A percentile compares a stretch with the other conserved stretches of the same genome.
These are phyloP conservation scores for Trametes cinnabarina DNA, from an alignment of 768 basidiomycete genomes.

Conservation along the genomic window DNA sequence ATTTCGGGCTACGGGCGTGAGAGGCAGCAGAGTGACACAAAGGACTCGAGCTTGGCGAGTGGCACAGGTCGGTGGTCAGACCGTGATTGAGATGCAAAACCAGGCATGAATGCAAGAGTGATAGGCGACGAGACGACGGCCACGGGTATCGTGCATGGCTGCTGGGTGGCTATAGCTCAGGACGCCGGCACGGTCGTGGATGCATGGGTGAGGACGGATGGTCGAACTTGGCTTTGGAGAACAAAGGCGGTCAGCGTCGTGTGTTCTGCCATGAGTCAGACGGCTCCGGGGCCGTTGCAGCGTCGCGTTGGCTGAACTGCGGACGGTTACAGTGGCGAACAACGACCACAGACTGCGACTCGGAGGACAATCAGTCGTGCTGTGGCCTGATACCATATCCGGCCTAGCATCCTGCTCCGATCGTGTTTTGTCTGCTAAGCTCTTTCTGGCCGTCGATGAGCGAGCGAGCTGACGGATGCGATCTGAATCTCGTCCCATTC, in stretches of 20 bases:
- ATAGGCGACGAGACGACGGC: conserved; percentile 2
- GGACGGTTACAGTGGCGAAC: too few relatives aligned
- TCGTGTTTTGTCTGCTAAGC: conserved; percentile 9
- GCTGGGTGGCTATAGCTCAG: too few relatives aligned
- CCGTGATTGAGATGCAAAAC: not conserved
- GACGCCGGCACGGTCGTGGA: too few relatives aligned
- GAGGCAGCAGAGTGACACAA: not conserved
- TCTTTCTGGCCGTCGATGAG: conserved; percentile 2
- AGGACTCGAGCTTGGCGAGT: not conserved
- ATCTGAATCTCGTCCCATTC: not conserved
- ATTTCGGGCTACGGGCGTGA: conserved; percentile 2
- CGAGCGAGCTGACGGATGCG: too few relatives aligned
- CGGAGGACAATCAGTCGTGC: not conserved
- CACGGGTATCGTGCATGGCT: not conserved
- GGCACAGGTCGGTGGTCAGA: not conserved
- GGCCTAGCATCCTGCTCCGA: conserved; percentile 10
- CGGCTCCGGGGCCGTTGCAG: not conserved
- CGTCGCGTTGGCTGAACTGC: too few relatives aligned
- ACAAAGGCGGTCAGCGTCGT: not conserved
- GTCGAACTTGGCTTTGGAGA: too few relatives aligned
- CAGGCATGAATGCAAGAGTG: not conserved
- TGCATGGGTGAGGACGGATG: not conserved
- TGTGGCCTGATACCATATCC: conserved; percentile 14
- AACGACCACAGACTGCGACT: not conserved
- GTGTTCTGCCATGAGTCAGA: not conserved